Evolutionary conservation across 768 basidiomycete species (phyloP), one percentile per base, ranked within the genome.

Genomic region (Pleurotus eryngii): DNA sequence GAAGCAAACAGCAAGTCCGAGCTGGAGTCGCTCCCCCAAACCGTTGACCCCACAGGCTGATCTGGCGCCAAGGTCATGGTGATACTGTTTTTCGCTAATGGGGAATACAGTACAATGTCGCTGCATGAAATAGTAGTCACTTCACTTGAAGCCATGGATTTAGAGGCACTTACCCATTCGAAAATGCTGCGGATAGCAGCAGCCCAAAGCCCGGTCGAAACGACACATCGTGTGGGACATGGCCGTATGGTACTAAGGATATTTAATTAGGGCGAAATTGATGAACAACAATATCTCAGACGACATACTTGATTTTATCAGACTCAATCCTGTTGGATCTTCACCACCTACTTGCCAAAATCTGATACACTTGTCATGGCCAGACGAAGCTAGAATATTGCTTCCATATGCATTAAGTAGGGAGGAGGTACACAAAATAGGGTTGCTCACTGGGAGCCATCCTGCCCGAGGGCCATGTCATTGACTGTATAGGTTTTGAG

Each of bases 401-500:
- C 59, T 30, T 70, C 59, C 0, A 24, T n/a, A 6, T n/a, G 15
- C 48, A 18, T 46, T 27, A n/a, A 4, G 50, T 5, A 55, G 43
- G 20, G 53, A 24, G 56, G 55, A 61, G 40, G 48, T 61, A 60
- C 49, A 46, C 57, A 18, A 65, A 56, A 59, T n/a, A 40, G 30
- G 8, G 15, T 38, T 27, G 54, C 9, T 56, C 20, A 60, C 46
- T 8, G n/a, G 26, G 15, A 8, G n/a, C 55, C 24, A 40, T n/a
- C 71, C 57, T 64, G 81, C 83, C 76, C 72, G 57, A 57, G 62
- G 1, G 83, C 81, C 63, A 85, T 72, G 57, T 85, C 82, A 49
- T 79, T 76, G 0, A 87, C 76, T 0, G 80, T 72, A 58, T 83
- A 85, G 59, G 84, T 73, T 60, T 81, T 83, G 15, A 54, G 68